Conservation (phyloP, 257 asterid species). For the Cruciata laevipes region DNA sequence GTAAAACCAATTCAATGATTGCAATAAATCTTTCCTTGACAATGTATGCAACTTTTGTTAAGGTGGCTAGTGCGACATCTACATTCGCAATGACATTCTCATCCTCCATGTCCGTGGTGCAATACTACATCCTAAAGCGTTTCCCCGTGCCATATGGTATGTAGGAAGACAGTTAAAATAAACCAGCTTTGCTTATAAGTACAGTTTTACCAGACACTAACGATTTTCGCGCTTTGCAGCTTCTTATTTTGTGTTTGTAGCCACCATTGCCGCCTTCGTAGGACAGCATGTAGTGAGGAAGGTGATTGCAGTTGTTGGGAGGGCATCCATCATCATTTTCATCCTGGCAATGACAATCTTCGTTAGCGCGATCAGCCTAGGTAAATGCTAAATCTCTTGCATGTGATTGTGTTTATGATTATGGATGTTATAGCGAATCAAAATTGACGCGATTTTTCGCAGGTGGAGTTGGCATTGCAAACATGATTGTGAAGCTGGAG, state of each 20-base stretch:
- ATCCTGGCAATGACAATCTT: conserved; percentile 31
- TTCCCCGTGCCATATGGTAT: conserved; percentile 36
- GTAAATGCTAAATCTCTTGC: neutral
- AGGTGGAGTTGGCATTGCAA: conserved; percentile 40
- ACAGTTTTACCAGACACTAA: neutral
- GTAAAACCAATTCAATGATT: no score
- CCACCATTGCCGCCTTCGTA: conserved; percentile 34
- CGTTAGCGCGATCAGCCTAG: conserved; percentile 34
- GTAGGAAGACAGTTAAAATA: no score
- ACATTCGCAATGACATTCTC: conserved; percentile 36
- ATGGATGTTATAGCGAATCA: no score
- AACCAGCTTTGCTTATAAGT: no score
- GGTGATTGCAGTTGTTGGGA: conserved; percentile 27
- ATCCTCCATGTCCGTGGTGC: conserved; percentile 37
- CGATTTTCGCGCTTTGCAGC: conserved; percentile 19
- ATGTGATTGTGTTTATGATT: neutral
- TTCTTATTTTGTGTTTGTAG: conserved; percentile 25
- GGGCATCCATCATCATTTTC: conserved; percentile 37
- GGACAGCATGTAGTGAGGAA: conserved; percentile 33
- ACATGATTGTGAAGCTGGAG: conserved; percentile 29
- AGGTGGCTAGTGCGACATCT: conserved; percentile 43
- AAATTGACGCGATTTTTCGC: neutral
- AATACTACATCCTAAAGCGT: conserved; percentile 31
- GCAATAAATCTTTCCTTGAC: neutral
- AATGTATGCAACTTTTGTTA: neutral